Evolutionary conservation across 1,284 basidiomycete genomes (phyloP).

Genomic region (Cystobasidium pallidum): DNA sequence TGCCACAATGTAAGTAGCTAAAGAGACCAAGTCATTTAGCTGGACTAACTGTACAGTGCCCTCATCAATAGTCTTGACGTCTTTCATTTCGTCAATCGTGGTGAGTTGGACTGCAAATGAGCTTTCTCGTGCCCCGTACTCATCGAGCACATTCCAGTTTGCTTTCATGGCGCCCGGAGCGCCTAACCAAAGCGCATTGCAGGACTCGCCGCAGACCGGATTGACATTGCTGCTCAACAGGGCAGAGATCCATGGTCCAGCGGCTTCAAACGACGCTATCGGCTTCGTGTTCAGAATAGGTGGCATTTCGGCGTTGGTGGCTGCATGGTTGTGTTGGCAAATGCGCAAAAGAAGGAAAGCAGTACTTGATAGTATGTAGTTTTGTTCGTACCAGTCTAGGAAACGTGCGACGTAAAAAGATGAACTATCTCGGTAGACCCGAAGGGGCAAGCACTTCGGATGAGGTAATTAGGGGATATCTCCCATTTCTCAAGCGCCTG

Average conservation of each 20-base stretch:
- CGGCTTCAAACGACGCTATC: constrained; percentile 46
- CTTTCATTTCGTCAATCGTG: constrained; percentile 41
- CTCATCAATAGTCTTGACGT: constrained; percentile 37
- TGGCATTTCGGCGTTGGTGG: constrained; percentile 48
- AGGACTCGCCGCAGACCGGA: background rate
- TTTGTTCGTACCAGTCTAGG: too few relatives aligned
- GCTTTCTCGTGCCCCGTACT: background rate
- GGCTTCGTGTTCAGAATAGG: constrained; percentile 51
- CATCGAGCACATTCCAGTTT: constrained; percentile 7
- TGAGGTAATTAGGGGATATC: too few relatives aligned
- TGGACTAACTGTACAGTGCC: too few relatives aligned
- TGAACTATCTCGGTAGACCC: too few relatives aligned
- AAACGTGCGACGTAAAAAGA: too few relatives aligned
- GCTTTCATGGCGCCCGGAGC: constrained; percentile 25
- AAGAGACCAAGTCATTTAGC: too few relatives aligned
- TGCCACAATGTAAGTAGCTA: constrained; percentile 32
- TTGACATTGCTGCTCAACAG: constrained; percentile 3
- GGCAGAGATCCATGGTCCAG: constrained; percentile 34
- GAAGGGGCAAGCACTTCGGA: too few relatives aligned
- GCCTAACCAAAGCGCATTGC: background rate
- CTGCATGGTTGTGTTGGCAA: constrained; percentile 48
- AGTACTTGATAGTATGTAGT: constrained; percentile 8
- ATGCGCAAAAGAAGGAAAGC: constrained; percentile 41
- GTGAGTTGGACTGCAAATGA: constrained; percentile 6
- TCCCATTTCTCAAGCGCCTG: too few relatives aligned